Percentiles rank a stretch among this genome's conserved stretches.
Conservation (phyloP, 2,329 filamentous ascomycete species). For the Emmonsia crescens region DNA sequence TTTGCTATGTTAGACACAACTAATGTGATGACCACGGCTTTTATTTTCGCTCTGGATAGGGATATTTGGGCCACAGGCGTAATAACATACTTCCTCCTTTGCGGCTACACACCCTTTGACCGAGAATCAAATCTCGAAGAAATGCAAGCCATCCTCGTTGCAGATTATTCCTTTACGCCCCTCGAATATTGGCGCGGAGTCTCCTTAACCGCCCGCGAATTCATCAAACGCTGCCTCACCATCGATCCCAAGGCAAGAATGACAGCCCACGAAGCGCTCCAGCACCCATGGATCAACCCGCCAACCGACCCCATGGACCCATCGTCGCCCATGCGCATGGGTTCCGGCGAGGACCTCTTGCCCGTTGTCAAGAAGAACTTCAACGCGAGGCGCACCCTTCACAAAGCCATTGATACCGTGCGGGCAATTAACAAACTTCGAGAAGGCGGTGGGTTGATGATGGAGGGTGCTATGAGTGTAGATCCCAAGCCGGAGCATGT, state of each 20-base stretch:
- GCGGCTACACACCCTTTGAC: slow-evolving; percentile 96
- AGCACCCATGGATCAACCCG: slow-evolving; percentile 54
- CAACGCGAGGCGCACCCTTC: slow-evolving; percentile 53
- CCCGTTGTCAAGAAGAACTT: slow-evolving; percentile 61
- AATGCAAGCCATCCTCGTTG: slow-evolving; percentile 96
- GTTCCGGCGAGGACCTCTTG: slow-evolving; percentile 45
- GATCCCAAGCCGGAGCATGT: slow-evolving; percentile 43
- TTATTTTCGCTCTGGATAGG: slow-evolving; percentile 25
- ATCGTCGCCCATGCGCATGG: slow-evolving; percentile 20
- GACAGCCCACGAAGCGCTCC: slow-evolving; percentile 70
- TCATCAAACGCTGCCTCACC: slow-evolving; percentile 84
- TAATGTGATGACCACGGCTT: neutral
- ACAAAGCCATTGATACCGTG: slow-evolving; percentile 58
- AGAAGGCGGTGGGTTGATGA: slow-evolving; percentile 51
- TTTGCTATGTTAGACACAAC: neutral
- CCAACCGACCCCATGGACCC: slow-evolving; percentile 37
- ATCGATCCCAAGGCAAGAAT: slow-evolving; percentile 79
- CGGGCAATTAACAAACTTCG: slow-evolving; percentile 57
- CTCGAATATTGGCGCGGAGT: slow-evolving; percentile 95
- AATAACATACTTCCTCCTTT: slow-evolving; percentile 96
- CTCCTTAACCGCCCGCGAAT: slow-evolving; percentile 73
- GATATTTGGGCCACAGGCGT: slow-evolving; percentile 98
- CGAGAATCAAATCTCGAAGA: slow-evolving; percentile 96
- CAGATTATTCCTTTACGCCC: slow-evolving; percentile 92
- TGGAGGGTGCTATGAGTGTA: slow-evolving; percentile 49